Conservation (phyloP, 2,329 filamentous ascomycete species). For the Dactylellina sp. region DNA sequence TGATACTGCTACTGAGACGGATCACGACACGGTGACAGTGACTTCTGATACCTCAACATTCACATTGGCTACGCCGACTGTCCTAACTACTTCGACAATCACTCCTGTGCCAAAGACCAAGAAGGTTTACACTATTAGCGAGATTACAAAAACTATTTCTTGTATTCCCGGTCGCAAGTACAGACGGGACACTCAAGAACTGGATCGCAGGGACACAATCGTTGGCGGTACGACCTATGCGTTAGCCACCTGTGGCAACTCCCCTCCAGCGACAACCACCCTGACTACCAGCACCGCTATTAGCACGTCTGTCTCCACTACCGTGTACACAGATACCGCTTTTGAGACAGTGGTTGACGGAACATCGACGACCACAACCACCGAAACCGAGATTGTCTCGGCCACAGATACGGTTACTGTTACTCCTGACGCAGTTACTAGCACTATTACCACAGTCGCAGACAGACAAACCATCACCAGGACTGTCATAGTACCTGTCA, state of each 20-base stretch:
- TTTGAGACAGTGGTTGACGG: not conserved
- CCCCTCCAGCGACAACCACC: not conserved
- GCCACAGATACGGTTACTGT: conserved; percentile 5
- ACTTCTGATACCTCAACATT: not conserved
- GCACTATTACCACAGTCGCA: not conserved
- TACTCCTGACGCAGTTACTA: not conserved
- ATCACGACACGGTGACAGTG: not conserved
- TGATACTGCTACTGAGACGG: not conserved
- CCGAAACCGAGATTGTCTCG: not conserved
- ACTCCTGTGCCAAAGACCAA: conserved; percentile 9
- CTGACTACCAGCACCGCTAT: not conserved
- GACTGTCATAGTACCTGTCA: not conserved
- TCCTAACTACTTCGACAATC: conserved; percentile 5
- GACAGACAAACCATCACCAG: not conserved
- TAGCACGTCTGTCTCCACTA: not conserved
- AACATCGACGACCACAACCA: not conserved
- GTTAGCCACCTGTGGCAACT: not conserved
- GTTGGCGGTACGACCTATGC: not conserved
- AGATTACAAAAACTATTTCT: not conserved
- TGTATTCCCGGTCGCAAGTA: conserved; percentile 5
- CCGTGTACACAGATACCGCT: not conserved
- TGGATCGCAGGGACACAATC: conserved; percentile 6
- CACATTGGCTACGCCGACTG: not conserved
- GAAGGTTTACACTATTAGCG: not conserved
- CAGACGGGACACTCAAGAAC: not conserved